A percentile compares a stretch with the other conserved stretches of the same genome.
Evolutionary conservation across 805 yeast genomes (phyloP).

Genomic region (Ascoidea asiatica): DNA sequence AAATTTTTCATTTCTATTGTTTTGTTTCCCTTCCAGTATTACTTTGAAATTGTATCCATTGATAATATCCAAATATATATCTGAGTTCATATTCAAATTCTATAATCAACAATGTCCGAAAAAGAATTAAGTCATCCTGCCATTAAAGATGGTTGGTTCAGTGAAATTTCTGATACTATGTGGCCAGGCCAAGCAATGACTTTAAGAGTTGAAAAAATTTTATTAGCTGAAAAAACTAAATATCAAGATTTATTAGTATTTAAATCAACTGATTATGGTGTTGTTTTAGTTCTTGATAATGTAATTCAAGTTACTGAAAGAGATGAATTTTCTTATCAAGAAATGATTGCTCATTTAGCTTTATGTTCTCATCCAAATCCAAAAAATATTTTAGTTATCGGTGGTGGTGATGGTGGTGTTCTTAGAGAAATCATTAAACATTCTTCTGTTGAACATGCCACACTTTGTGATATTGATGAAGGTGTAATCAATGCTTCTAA

Average conservation of each 20-base stretch:
- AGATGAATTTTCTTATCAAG: slow-evolving; percentile 92
- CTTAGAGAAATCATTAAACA: slow-evolving; percentile 79
- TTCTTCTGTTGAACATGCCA: slow-evolving; percentile 41
- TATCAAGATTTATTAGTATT: slow-evolving; percentile 80
- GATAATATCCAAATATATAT: too few species aligned
- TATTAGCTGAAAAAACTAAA: slow-evolving; percentile 54
- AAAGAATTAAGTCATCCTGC: slow-evolving; percentile 15
- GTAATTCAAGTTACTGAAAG: slow-evolving; percentile 84
- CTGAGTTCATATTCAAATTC: too few species aligned
- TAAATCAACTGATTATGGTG: slow-evolving; percentile 64
- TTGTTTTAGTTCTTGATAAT: slow-evolving; percentile 81
- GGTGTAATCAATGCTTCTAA: slow-evolving; percentile 62
- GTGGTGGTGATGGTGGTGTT: slow-evolving; percentile 97
- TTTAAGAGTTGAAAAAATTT: slow-evolving; percentile 44
- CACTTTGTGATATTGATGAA: slow-evolving; percentile 82
- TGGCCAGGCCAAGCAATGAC: slow-evolving; percentile 85
- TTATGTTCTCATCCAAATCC: slow-evolving; percentile 68
- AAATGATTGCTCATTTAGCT: slow-evolving; percentile 78
- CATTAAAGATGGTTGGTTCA: slow-evolving; percentile 64
- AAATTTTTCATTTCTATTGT: too few species aligned
- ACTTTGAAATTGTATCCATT: too few species aligned
- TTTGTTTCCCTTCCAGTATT: too few species aligned
- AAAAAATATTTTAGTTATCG: slow-evolving; percentile 68
- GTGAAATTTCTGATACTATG: slow-evolving; percentile 51
- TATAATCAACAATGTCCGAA: slow-evolving; percentile 7